phyloP scores from a whole-genome alignment of 768 basidiomycete species.

The Hygrophoropsis aurantiaca region DNA sequence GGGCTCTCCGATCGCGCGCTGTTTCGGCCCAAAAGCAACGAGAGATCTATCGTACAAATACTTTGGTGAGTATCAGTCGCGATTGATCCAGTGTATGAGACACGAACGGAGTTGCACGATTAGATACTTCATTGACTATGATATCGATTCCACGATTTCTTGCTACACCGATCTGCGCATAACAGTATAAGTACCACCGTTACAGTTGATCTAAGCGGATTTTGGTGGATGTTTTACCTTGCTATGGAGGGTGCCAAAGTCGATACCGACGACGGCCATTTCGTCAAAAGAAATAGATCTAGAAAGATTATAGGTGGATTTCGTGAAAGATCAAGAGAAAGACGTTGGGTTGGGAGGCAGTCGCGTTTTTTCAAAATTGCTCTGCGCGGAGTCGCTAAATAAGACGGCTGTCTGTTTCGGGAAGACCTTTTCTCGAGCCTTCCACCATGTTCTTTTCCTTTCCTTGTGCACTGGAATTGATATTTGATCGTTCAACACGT shows the following conservation, averaged over 20 bases:
- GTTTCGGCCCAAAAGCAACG: slow-evolving; percentile 90
- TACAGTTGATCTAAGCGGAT: slow-evolving; percentile 5
- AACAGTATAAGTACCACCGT: slow-evolving; percentile 5
- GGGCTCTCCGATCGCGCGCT: slow-evolving; percentile 88
- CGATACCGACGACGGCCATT: slow-evolving; percentile 95
- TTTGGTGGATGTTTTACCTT: slow-evolving; percentile 56
- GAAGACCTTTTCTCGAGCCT: slow-evolving; percentile 19
- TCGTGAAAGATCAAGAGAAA: neutral
- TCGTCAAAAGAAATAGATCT: neutral
- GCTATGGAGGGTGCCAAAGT: slow-evolving; percentile 88
- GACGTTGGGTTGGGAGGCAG: neutral
- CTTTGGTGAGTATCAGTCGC: slow-evolving; percentile 6
- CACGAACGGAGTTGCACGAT: slow-evolving; percentile 92
- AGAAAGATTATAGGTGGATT: neutral
- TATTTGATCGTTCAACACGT: no score
- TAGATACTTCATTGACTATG: slow-evolving; percentile 96
- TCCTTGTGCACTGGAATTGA: no score
- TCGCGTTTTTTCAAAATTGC: slow-evolving; percentile 11
- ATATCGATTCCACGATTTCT: slow-evolving; percentile 97
- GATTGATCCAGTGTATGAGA: neutral
- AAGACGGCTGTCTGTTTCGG: slow-evolving; percentile 20
- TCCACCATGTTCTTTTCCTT: slow-evolving; percentile 21
- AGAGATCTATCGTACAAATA: slow-evolving; percentile 62
- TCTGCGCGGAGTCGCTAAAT: slow-evolving; percentile 7
- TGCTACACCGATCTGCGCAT: slow-evolving; percentile 84